Evolutionary conservation across 495 filamentous ascomycete species (phyloP), one percentile per base, ranked within the genome.

Genomic region (Aspergillus saccharolyticus): DNA sequence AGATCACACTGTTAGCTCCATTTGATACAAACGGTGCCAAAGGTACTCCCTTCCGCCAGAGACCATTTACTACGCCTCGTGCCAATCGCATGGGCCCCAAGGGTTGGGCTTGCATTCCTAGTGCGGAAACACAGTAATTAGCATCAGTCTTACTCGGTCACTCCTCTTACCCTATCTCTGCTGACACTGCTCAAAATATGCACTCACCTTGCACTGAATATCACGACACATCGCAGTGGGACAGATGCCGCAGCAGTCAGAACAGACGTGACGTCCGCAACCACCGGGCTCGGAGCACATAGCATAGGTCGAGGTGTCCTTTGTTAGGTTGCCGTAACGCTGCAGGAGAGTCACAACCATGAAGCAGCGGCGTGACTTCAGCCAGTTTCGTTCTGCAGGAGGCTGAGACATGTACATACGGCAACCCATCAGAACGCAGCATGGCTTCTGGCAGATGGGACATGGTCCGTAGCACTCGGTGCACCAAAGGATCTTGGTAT

Each of bases 201-300:
- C 2, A 46, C 33, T 52, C 64, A 72, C 70, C 51, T 57, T 69
- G 56, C 71, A 75, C 42, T 66, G 64, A 17, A 71, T 57, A 55
- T 71, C 66, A 9, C 56, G 57, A 44, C 72, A 74, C 28, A 64
- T 56, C 30, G 61, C 44, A 28, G 53, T 59, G 0, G 67, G 64
- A 54, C 72, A 75, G 7, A 56, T 44, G 9, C 72, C 69, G 46
- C 65, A 69, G 49, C 69, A 75, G 17, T 53, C 39, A 2, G 68
- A 65, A 44, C 72, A 75, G 6, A 74, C 60, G 30, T 65, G 42
- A n/a, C 54, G 55, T 17, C 54, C 57, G 28, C 72, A 75, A 17
- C 62, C 66, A 4, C 56, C 57, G 10, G 28, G 54, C 39, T 33
- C 25, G 1, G 63, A 63, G 42, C 72, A 75, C 33, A 62, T 21